Conservation (phyloP, 192 early-diverging fungal species). For the Pilobolus umbonatus region DNA sequence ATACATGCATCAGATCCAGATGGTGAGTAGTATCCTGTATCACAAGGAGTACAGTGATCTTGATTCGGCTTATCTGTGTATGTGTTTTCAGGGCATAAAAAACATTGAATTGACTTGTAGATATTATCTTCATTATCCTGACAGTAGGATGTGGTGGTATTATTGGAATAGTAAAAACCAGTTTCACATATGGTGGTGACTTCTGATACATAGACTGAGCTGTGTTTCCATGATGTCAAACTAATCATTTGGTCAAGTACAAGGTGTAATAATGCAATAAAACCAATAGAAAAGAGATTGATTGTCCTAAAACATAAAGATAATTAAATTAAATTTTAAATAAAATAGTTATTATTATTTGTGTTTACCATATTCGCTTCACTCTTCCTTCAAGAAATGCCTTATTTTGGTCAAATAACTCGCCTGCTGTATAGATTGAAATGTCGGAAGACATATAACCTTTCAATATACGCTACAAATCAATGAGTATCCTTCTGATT, state of each 20-base stretch:
- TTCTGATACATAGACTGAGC: background rate
- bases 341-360: background rate
- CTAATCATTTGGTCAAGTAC: background rate
- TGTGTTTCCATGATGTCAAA: conserved; percentile 1
- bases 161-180: conserved; percentile 4
- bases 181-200: background rate
- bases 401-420: conserved; percentile 16
- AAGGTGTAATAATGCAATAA: conserved; percentile 12
- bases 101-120: conserved; percentile 6
- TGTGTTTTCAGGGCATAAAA: conserved; percentile 9
- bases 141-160: conserved; percentile 1
- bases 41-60: conserved; percentile 1
- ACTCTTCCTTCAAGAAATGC: conserved; percentile 9
- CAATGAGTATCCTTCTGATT: no score
- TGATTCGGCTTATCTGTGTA: background rate
- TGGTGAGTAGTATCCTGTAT: conserved; percentile 1
- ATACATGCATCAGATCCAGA: background rate
- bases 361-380: conserved; percentile 10
- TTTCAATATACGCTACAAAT: conserved; percentile 11
- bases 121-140: background rate
- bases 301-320: background rate
- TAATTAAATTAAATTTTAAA: background rate
- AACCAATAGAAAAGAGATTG: conserved; percentile 14
- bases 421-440: conserved; percentile 12
- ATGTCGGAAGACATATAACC: conserved; percentile 8